Percentiles rank a stretch among this genome's conserved stretches.
phyloP scores from a whole-genome alignment of 2,329 filamentous ascomycete species.

The Sclerotinia glacialis region DNA sequence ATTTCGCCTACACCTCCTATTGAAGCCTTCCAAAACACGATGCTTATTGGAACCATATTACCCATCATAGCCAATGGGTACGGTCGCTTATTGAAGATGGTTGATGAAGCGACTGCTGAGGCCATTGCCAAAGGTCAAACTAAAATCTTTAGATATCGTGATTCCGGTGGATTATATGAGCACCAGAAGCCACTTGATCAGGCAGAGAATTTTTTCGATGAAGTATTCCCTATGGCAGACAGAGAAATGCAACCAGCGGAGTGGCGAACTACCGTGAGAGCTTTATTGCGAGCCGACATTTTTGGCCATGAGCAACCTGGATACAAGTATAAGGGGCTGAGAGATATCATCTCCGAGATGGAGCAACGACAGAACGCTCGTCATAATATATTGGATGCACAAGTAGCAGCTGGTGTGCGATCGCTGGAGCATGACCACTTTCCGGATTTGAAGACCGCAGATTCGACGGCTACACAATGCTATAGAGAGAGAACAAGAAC shows the following conservation, averaged over 20 bases:
- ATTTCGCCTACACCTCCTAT: slow-evolving; percentile 45
- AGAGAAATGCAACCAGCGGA: slow-evolving; percentile 49
- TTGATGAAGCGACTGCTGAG: slow-evolving; percentile 50
- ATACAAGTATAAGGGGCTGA: slow-evolving; percentile 49
- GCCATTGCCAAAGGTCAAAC: slow-evolving; percentile 46
- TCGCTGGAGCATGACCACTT: background rate
- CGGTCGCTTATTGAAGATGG: slow-evolving; percentile 51
- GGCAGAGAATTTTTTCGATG: slow-evolving; percentile 11
- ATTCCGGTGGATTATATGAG: slow-evolving; percentile 36
- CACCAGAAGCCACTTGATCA: slow-evolving; percentile 18
- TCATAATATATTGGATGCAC: slow-evolving; percentile 50
- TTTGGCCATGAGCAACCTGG: slow-evolving; percentile 47
- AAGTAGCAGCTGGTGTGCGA: slow-evolving; percentile 44
- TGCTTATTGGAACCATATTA: slow-evolving; percentile 57
- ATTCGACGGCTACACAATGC: slow-evolving; percentile 34
- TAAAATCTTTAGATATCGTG: slow-evolving; percentile 34
- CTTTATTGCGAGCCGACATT: slow-evolving; percentile 55
- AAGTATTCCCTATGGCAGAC: background rate
- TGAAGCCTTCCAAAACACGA: slow-evolving; percentile 55
- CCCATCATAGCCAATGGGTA: slow-evolving; percentile 59
- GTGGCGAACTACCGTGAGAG: slow-evolving; percentile 55
- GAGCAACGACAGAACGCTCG: slow-evolving; percentile 50
- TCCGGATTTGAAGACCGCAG: slow-evolving; percentile 3
- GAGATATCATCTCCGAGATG: slow-evolving; percentile 53
- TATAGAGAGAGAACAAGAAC: slow-evolving; percentile 40